Evolutionary conservation across 177 flowering plant species (phyloP).

Genomic region (Telopea speciosissima): DNA sequence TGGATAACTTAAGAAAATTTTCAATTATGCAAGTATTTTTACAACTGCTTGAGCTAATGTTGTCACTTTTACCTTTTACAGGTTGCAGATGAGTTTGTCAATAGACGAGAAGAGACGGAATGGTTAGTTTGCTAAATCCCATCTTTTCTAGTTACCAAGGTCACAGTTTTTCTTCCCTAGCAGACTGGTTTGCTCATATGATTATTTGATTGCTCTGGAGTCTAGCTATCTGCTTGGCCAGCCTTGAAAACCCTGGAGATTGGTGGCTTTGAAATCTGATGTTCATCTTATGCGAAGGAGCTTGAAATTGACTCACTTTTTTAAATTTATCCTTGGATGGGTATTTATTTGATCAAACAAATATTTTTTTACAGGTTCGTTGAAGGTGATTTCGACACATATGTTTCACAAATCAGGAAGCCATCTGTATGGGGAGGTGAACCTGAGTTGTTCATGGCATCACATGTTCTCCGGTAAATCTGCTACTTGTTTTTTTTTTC

Average conservation of each 20-base stretch:
- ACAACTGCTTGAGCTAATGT: neutral
- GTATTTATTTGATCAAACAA: neutral
- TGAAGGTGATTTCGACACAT: constrained; percentile 90
- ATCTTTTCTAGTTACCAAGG: neutral
- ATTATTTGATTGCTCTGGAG: neutral
- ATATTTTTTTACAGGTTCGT: constrained; percentile 56
- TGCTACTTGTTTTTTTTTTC: neutral
- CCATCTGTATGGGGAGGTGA: constrained; percentile 99
- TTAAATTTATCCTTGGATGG: neutral
- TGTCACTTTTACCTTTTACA: constrained; percentile 27
- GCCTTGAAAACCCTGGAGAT: neutral
- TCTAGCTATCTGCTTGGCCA: neutral
- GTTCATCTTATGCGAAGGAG: constrained; percentile 4
- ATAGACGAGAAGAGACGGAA: constrained; percentile 85
- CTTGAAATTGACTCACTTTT: neutral
- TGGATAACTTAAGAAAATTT: too few relatives aligned
- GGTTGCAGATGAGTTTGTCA: constrained; percentile 94
- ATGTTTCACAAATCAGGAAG: constrained; percentile 72
- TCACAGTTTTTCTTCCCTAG: neutral
- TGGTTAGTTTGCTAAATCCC: constrained; percentile 45
- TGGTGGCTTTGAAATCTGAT: neutral
- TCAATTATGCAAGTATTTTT: neutral
- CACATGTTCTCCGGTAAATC: constrained; percentile 82
- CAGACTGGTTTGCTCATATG: neutral
- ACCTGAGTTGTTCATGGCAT: constrained; percentile 89